Base-by-base conservation (phyloP, 1,139 yeast genomes). In the Wickerhamiella pararugosa region DNA sequence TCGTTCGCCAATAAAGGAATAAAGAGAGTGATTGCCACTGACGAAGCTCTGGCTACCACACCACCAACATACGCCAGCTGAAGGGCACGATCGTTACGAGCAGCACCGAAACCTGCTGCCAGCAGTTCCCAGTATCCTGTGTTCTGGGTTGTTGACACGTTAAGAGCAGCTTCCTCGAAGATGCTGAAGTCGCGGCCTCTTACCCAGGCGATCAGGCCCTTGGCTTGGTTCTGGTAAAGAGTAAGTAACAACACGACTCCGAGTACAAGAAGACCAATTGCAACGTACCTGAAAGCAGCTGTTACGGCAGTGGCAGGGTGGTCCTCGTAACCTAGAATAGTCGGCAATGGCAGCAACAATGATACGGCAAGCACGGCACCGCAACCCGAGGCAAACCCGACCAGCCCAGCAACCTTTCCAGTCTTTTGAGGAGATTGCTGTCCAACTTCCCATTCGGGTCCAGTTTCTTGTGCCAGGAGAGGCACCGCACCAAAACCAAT, bases 321-420 rank as follows among this genome's bases (percentile, higher is more conserved):
- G 36, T 57, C 60, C 2, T 67, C 67, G 9, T 40, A 39, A 1
- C 76, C 78, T 7, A 61, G 45, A 32, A 68, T 56, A 43, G 84
- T 75, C 32, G 83, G 67, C 75, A 82, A 76, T 54, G 87, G 81
- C 59, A 59, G 84, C 79, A 61, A 75, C 71, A 59, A 70, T 66
- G 55, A 83, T 77, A 56, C 87, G 74, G 58, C 75, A 46, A 56
- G 44, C 44, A 47, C 68, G 1, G 87, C 90, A 33, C 90, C 90
- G 8, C 75, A 52, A 0, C 87, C 87, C 8, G 81, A 66, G 39
- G 71, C 62, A 4, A 76, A 56, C 0, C 87, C 87, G 39, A 79
- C 69, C 34, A 75, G 52, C 0, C 83, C 79, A 0, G 80, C 69
- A 44, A 69, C 61, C 8, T 29, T 36, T 8, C 45, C 47, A 21